Evolutionary conservation across 805 yeast genomes (phyloP).

Genomic region (Wickerhamiella vanderwaltii): DNA sequence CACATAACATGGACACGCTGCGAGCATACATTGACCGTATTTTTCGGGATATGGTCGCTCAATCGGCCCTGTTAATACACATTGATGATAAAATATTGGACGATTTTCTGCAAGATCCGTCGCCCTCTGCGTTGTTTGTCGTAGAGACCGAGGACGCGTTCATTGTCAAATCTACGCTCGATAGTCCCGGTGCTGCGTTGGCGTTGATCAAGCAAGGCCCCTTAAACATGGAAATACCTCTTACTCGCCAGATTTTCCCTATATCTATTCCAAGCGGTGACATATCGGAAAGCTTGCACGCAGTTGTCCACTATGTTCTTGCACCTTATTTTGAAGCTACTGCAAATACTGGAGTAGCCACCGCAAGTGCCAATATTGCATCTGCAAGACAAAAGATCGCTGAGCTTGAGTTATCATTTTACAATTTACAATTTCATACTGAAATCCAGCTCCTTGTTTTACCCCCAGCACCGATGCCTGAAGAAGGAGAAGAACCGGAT

Average conservation of each 20-base stretch:
- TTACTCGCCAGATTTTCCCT: slow-evolving; percentile 11
- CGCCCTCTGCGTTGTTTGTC: slow-evolving; percentile 21
- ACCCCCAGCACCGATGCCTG: slow-evolving; percentile 14
- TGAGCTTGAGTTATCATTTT: slow-evolving; percentile 55
- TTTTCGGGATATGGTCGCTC: slow-evolving; percentile 3
- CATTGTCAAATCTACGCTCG: slow-evolving; percentile 2
- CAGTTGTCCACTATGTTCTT: slow-evolving; percentile 50
- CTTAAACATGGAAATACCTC: slow-evolving; percentile 13
- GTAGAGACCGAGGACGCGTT: slow-evolving; percentile 10
- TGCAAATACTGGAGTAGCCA: background rate
- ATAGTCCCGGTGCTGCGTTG: slow-evolving; percentile 3
- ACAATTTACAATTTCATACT: slow-evolving; percentile 53
- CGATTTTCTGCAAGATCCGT: background rate
- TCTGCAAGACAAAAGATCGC: slow-evolving; percentile 16
- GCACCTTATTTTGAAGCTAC: slow-evolving; percentile 53
- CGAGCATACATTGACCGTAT: slow-evolving; percentile 5
- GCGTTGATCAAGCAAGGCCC: slow-evolving; percentile 11
- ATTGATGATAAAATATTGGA: background rate
- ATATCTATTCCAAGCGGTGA: slow-evolving; percentile 5
- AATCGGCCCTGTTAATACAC: background rate
- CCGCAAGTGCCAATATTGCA: slow-evolving; percentile 1
- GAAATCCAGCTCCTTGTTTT: slow-evolving; percentile 42
- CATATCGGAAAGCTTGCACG: slow-evolving; percentile 33
- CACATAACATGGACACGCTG: slow-evolving; percentile 7
- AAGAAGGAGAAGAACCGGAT: slow-evolving; percentile 28